Conservation (phyloP, 31 red algal species). For the Bonnemaisonia californica region DNA sequence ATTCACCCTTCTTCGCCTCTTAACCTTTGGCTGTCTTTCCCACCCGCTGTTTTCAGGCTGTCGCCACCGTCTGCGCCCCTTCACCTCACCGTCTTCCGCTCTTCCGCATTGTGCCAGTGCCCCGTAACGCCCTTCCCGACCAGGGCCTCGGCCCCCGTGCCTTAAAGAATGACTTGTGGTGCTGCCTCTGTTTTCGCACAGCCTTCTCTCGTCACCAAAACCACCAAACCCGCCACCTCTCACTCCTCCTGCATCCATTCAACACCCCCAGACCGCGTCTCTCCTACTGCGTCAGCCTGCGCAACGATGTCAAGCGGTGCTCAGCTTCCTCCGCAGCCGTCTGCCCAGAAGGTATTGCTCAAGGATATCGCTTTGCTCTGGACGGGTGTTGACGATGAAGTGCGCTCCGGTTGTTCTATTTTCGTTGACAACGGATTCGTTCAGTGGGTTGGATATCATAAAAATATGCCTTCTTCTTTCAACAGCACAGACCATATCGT, state of each 20-base stretch:
- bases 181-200: background rate
- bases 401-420: constrained; percentile 46
- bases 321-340: too few relatives aligned
- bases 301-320: background rate
- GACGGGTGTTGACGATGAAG: constrained; percentile 45
- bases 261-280: constrained; percentile 13
- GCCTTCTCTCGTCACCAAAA: background rate
- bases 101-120: too few relatives aligned
- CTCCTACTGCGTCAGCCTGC: constrained; percentile 19
- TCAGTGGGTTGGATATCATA: constrained; percentile 47
- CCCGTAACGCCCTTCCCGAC: too few relatives aligned
- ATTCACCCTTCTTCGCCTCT: too few relatives aligned
- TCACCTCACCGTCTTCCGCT: too few relatives aligned
- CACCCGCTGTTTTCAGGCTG: too few relatives aligned
- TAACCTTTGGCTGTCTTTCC: too few relatives aligned
- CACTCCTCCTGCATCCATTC: background rate
- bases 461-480: constrained; percentile 45
- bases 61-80: too few relatives aligned
- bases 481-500: constrained; percentile 28
- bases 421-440: constrained; percentile 61
- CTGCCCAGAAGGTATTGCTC: constrained; percentile 32
- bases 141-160: too few relatives aligned
- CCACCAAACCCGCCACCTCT: background rate
- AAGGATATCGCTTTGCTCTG: constrained; percentile 59
- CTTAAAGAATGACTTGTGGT: constrained; percentile 8